A percentile compares a stretch with the other conserved stretches of the same genome.
Evolutionary conservation across 140 eudicot genomes (phyloP).

Genomic region (Bidens hawaiensis): DNA sequence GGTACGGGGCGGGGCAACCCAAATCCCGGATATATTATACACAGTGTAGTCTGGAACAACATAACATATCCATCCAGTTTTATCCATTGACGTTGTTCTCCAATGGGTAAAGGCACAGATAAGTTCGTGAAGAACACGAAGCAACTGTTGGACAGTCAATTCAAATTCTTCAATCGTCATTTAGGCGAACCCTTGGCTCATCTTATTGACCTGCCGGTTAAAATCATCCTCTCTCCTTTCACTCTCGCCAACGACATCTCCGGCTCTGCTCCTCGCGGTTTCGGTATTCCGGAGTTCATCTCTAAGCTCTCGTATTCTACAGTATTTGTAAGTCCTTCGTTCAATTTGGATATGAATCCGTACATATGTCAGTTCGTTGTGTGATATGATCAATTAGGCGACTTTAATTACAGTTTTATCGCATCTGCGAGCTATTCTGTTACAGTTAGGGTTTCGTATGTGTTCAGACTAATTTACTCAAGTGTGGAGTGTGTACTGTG

Average conservation of each 20-base stretch:
- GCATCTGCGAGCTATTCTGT: too few relatives aligned
- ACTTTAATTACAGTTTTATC: background rate
- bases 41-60: background rate
- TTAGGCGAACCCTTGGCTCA: constrained; percentile 27
- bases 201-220: constrained; percentile 54
- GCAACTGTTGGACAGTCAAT: constrained; percentile 7
- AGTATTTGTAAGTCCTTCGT: constrained; percentile 48
- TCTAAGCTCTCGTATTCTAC: constrained; percentile 73
- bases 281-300: constrained; percentile 81
- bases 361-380: background rate
- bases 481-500: too few relatives aligned
- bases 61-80: background rate
- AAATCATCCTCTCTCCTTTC: constrained; percentile 56
- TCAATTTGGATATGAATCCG: background rate
- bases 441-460: constrained; percentile 1
- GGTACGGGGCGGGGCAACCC: background rate
- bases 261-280: constrained; percentile 95
- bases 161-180: constrained; percentile 24
- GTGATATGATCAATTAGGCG: background rate
- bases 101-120: constrained; percentile 34
- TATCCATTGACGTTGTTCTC: constrained; percentile 14
- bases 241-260: constrained; percentile 54
- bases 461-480: background rate
- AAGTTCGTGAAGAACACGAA: constrained; percentile 24
- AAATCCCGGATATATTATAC: constrained; percentile 7